Conservation (phyloP, 495 filamentous ascomycete genomes). For the Usnea hakonensis region DNA sequence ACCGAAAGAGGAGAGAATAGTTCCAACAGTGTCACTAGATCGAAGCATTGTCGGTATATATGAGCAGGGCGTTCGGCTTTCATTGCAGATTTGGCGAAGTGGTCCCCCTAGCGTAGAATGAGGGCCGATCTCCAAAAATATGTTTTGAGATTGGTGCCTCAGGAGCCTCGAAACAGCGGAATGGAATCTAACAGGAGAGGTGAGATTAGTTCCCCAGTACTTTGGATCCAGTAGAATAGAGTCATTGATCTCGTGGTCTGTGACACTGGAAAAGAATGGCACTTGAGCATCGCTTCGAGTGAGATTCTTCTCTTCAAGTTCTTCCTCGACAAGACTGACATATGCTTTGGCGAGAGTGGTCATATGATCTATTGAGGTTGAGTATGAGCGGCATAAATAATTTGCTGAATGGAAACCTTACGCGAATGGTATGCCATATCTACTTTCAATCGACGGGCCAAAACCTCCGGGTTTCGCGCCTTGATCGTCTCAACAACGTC, state of each 20-base stretch:
- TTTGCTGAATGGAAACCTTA: constrained; percentile 13
- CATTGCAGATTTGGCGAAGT: constrained; percentile 28
- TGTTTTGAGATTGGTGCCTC: constrained; percentile 25
- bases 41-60: constrained; percentile 34
- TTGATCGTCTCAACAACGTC: constrained; percentile 8
- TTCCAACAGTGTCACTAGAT: constrained; percentile 13
- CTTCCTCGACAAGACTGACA: constrained; percentile 19
- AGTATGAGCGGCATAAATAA: not conserved
- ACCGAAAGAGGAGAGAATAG: constrained; percentile 28
- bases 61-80: not conserved
- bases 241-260: constrained; percentile 18
- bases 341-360: constrained; percentile 20
- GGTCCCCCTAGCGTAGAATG: constrained; percentile 36
- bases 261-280: constrained; percentile 32
- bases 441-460: constrained; percentile 26
- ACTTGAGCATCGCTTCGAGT: not conserved
- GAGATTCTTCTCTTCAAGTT: constrained; percentile 13
- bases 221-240: constrained; percentile 20
- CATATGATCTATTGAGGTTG: constrained; percentile 28
- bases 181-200: constrained; percentile 30
- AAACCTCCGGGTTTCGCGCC: constrained; percentile 3
- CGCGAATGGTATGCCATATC: constrained; percentile 27
- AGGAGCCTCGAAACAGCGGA: constrained; percentile 27
- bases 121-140: constrained; percentile 42
- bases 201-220: constrained; percentile 34